Percentiles rank a stretch among this genome's conserved stretches.
Evolutionary conservation across 352 stramenopile species (phyloP).

Genomic region (Phytophthora colocasiae): DNA sequence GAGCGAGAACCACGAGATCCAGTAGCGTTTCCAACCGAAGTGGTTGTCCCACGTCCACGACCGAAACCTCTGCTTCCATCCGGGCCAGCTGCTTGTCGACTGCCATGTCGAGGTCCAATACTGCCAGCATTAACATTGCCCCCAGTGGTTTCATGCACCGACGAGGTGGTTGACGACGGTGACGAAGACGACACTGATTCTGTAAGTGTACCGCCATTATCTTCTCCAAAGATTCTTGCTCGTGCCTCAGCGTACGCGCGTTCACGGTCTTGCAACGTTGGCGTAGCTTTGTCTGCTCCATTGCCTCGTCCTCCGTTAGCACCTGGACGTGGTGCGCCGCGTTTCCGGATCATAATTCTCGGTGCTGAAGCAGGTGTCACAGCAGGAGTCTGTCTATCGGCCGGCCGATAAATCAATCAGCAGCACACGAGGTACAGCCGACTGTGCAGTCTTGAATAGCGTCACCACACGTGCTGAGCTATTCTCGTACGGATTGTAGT

Average conservation of each 20-base stretch:
- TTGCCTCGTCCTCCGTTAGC: conserved; percentile 51
- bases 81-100: conserved; percentile 57
- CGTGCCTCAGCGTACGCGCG: conserved; percentile 94
- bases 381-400: conserved; percentile 65
- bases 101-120: conserved; percentile 28
- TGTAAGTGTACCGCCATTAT: conserved; percentile 32
- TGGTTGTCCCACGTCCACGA: conserved; percentile 13
- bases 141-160: conserved; percentile 15
- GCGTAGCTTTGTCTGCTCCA: conserved; percentile 62
- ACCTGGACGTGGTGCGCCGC: conserved; percentile 39
- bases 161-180: conserved; percentile 31
- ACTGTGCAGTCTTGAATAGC: conserved; percentile 88
- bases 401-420: conserved; percentile 88
- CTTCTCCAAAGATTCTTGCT: conserved; percentile 94
- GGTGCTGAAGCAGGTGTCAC: conserved; percentile 79
- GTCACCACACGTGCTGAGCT: conserved; percentile 87
- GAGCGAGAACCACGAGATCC: conserved; percentile 18
- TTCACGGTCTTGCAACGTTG: conserved; percentile 93
- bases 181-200: conserved; percentile 36
- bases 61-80: conserved; percentile 65
- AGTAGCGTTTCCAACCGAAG: conserved; percentile 2
- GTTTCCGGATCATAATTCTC: conserved; percentile 95
- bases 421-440: conserved; percentile 76
- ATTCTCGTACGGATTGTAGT: conserved; percentile 76
- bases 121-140: conserved; percentile 5